These are phyloP conservation scores for Albugo laibachii DNA, from an alignment of 352 stramenopile species.

Conservation along the genomic window DNA sequence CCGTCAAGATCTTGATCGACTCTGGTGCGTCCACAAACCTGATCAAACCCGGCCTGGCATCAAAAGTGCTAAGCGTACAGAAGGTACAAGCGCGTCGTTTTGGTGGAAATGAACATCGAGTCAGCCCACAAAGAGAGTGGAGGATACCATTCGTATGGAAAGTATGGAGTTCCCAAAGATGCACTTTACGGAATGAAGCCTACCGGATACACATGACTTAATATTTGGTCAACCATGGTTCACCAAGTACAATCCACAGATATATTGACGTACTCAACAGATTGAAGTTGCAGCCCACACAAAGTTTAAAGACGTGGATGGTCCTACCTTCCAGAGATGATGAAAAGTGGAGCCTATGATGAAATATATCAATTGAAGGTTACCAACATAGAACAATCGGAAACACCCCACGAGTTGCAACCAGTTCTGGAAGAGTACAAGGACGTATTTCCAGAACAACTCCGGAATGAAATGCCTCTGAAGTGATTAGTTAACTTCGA, in stretches of 20 bases:
- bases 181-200: slow-evolving; percentile 1
- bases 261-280: slow-evolving; percentile 8
- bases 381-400: neutral
- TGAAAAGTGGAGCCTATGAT: neutral
- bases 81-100: too few relatives aligned
- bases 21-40: too few relatives aligned
- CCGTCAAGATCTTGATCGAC: too few relatives aligned
- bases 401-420: neutral
- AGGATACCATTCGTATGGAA: neutral
- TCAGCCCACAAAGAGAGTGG: neutral
- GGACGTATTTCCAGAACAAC: slow-evolving; percentile 3
- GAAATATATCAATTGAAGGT: slow-evolving; percentile 3
- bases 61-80: too few relatives aligned
- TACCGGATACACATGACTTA: slow-evolving; percentile 2
- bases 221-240: slow-evolving; percentile 9
- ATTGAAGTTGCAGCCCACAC: neutral
- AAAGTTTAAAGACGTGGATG: neutral
- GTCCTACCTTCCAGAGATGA: neutral
- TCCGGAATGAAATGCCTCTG: slow-evolving; percentile 4
- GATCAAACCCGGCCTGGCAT: too few relatives aligned
- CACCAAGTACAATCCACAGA: slow-evolving; percentile 3
- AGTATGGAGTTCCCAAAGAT: neutral
- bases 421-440: neutral
- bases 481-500: slow-evolving; percentile 5
- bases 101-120: too few relatives aligned